Base-by-base conservation (phyloP, 1,139 yeast genomes). In the Arxiozyma bovina region DNA sequence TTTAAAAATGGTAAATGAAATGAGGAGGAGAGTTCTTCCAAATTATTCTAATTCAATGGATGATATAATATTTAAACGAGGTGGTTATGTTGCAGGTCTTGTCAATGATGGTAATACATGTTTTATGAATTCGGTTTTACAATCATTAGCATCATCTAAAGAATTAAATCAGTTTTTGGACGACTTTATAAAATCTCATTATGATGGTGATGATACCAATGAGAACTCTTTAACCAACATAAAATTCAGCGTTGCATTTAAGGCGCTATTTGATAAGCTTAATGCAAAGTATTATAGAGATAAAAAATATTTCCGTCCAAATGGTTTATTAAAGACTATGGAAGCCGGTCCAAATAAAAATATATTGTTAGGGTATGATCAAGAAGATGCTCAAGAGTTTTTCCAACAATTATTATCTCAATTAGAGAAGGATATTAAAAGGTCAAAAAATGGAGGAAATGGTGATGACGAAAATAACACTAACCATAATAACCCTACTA, bases 301-400 rank as follows among this genome's bases (percentile, higher is more conserved):
- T 73, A 57, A 71, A 22, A 78, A 77, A 55, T 87, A 86, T 54
- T 87, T 85, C 62, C 81, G 82, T 57, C 85, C 96, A 0, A 77
- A 76, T 55, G 77, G 77, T 18, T 73, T 89, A 51, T 72, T 87
- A 55, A 81, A 79, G 63, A 80, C 82, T 20, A 83, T 89, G 85
- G 83, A 87, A 2, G 83, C 85, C 63, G 87, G 90, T 0, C 91
- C 94, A 17, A 83, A 82, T 61, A 85, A 83, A 62, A 83, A 83
- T 66, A 78, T 88, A 58, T 82, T 89, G 64, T 72, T 82, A 50
- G 91, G 96, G 1, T 87, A 87, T 65, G 88, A 87, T 63, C 96
- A 89, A 70, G 96, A 89, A 69, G 96, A 89, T 71, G 96, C 96
- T 0, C 96, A 89, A 70, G 96, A 89, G 68, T 89, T 88, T 65